Percentiles rank a stretch among this genome's conserved stretches.
These are phyloP conservation scores for Leccinum griseonigrum DNA, from an alignment of 1,284 basidiomycete genomes.

Conservation along the genomic window DNA sequence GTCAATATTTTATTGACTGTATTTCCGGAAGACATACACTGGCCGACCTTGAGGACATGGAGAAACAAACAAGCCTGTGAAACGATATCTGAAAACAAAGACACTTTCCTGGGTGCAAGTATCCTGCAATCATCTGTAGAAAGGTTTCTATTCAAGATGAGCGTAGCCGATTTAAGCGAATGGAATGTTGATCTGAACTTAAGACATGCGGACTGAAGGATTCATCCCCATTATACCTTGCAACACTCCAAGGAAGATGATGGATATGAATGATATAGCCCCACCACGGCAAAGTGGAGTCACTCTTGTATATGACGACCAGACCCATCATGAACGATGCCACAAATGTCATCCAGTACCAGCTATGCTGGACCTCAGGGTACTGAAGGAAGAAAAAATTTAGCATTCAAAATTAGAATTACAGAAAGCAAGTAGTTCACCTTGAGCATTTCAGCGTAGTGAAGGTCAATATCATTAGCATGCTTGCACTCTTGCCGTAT, in stretches of 20 bases:
- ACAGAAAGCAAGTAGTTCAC: constrained; percentile 20
- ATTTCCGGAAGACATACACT: constrained; percentile 36
- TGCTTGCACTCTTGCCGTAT: constrained; percentile 28
- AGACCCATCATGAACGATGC: constrained; percentile 41
- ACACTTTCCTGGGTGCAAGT: constrained; percentile 52
- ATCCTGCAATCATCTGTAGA: constrained; percentile 61
- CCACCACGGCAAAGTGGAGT: constrained; percentile 53
- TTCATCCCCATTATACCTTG: constrained; percentile 53
- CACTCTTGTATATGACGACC: constrained; percentile 46
- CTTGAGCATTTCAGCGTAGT: constrained; percentile 54
- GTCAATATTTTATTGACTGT: constrained; percentile 1
- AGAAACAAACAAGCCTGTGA: constrained; percentile 45
- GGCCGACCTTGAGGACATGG: constrained; percentile 59
- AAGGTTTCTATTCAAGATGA: constrained; percentile 21
- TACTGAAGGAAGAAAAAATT: constrained; percentile 33
- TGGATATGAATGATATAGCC: constrained; percentile 43
- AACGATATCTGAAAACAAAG: constrained; percentile 36
- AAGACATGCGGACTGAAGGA: constrained; percentile 44
- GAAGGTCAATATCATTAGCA: constrained; percentile 44
- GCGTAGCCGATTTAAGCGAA: neutral
- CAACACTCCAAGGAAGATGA: constrained; percentile 48
- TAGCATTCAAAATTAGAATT: neutral
- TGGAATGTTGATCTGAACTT: neutral
- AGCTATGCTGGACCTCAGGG: constrained; percentile 45
- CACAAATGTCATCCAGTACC: constrained; percentile 42